Evolutionary conservation across 108 stramenopile genomes (phyloP), one percentile per base, ranked within the genome.

Genomic region (Nitzschia palea): DNA sequence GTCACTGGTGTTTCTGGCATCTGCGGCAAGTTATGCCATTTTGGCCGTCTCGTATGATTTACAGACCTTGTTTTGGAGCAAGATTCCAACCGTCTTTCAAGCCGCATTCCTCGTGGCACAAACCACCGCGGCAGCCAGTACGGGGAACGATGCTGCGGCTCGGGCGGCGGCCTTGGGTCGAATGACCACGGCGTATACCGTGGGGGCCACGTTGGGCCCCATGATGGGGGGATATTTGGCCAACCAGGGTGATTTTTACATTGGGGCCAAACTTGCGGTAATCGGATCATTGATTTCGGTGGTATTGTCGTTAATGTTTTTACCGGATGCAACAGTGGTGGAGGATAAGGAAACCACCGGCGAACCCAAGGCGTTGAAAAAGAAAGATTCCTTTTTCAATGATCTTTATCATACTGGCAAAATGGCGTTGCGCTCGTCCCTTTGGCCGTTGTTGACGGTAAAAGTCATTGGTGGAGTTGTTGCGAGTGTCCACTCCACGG

Each of bases 81-180:
- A 93, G 48, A 56, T 93, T 15, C 88, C 91, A 1, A 79, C 89
- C 29, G 40, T 82, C 5, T 71, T 93, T 9, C 88, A 88, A 59
- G 80, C 79, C 36, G 89, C 85, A 29, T 93, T 93, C 70, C 65
- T 93, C 30, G 88, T 89, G 35, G 91, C 85, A 0, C 88, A 93
- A 59, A 87, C 87, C 12, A 80, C 86, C n/a, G 91, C 87, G 10
- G 76, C 85, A 1, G 57, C 74, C 10, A 59, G 57, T 32, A 64
- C 70, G 5, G 67, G 58, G 17, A 53, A 53, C 22, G 69, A 67
- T 52, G 76, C 75, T 0, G 48, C 74, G 14, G 55, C 40, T 22
- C 80, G 91, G 3, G 88, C 84, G 0, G 71, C 63, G 29, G 91
- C 88, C 8, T 70, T 93, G 59, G 87, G 90, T 32, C 70, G 85